These are phyloP conservation scores for Cubamyces lactineus DNA, from an alignment of 768 basidiomycete genomes.

Conservation along the genomic window DNA sequence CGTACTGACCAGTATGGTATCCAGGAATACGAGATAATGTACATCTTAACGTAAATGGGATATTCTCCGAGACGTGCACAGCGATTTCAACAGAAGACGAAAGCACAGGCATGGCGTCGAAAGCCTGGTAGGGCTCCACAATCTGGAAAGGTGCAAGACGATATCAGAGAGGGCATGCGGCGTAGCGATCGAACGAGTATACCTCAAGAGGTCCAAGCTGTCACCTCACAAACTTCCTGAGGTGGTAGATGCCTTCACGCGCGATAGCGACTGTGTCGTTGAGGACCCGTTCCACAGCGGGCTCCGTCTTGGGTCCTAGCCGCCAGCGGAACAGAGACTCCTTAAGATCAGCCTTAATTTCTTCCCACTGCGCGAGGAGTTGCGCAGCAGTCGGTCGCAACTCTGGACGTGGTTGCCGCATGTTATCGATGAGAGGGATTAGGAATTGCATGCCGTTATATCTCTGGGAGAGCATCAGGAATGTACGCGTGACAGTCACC, in stretches of 20 bases:
- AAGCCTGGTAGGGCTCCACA: no score
- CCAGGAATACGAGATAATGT: no score
- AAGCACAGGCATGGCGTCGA: no score
- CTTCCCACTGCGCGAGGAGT: not conserved
- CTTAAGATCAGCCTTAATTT: slow-evolving; percentile 1
- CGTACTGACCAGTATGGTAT: no score
- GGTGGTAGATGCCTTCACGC: slow-evolving; percentile 14
- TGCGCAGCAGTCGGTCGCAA: slow-evolving; percentile 10
- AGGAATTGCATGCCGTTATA: slow-evolving; percentile 18
- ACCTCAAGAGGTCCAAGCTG: no score
- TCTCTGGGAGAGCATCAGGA: slow-evolving; percentile 3
- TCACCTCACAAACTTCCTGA: not conserved
- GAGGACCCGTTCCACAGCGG: slow-evolving; percentile 16
- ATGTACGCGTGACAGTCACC: no score
- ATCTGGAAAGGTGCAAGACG: no score
- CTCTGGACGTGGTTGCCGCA: slow-evolving; percentile 16
- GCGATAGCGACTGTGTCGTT: slow-evolving; percentile 28
- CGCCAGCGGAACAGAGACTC: slow-evolving; percentile 13
- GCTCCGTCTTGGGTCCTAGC: slow-evolving; percentile 15
- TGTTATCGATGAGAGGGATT: slow-evolving; percentile 10
- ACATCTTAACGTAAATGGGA: no score
- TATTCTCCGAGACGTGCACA: no score
- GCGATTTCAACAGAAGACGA: no score
- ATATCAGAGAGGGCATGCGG: no score
- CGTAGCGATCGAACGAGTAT: no score